These are phyloP conservation scores for Hyaloscypha hepaticicola DNA, from an alignment of 495 filamentous ascomycete genomes.

Conservation along the genomic window DNA sequence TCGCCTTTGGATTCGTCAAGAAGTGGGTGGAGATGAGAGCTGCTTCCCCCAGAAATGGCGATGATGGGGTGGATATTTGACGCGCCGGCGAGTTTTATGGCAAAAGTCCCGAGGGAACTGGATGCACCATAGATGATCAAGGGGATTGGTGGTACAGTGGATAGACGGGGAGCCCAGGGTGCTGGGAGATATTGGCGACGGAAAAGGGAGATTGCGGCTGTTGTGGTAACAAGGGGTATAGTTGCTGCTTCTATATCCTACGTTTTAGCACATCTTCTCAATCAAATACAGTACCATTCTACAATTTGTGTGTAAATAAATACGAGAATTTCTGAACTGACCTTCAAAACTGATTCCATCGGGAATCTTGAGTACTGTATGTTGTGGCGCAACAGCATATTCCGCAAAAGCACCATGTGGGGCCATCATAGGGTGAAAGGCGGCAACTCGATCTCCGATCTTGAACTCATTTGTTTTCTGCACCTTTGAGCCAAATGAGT, in stretches of 20 bases:
- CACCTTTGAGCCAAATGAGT: slow-evolving; percentile 75
- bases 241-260: slow-evolving; percentile 71
- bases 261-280: slow-evolving; percentile 49
- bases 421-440: slow-evolving; percentile 61
- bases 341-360: slow-evolving; percentile 41
- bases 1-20: slow-evolving; percentile 67
- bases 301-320: too few relatives aligned
- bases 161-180: slow-evolving; percentile 52
- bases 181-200: slow-evolving; percentile 55
- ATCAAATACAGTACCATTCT: too few relatives aligned
- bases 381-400: slow-evolving; percentile 59
- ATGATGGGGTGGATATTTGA: slow-evolving; percentile 74
- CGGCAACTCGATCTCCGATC: slow-evolving; percentile 80
- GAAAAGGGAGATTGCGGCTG: slow-evolving; percentile 63
- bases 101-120: slow-evolving; percentile 64
- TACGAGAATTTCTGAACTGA: too few relatives aligned
- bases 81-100: slow-evolving; percentile 60
- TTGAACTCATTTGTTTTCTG: slow-evolving; percentile 55
- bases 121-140: slow-evolving; percentile 60
- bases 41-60: slow-evolving; percentile 62
- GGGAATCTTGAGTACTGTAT: slow-evolving; percentile 43
- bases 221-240: slow-evolving; percentile 69
- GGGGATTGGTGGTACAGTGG: slow-evolving; percentile 44
- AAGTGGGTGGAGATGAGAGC: slow-evolving; percentile 53
- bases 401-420: slow-evolving; percentile 64